These are phyloP conservation scores for Sarocladiaceae sp. DNA, from an alignment of 2,329 filamentous ascomycete species.

Conservation along the genomic window DNA sequence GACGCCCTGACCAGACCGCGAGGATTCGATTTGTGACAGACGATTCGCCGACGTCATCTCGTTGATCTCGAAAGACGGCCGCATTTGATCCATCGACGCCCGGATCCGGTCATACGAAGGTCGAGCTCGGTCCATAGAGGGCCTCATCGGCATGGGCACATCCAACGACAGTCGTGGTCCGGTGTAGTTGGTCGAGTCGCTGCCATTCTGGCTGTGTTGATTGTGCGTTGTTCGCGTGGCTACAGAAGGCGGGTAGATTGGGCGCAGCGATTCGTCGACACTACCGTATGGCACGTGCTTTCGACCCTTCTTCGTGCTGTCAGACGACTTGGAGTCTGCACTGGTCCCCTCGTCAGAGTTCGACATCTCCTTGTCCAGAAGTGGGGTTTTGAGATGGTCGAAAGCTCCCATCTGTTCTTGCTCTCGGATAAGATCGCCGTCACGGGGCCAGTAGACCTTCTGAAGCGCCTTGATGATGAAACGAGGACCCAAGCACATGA, in stretches of 20 bases:
- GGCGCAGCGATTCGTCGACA: conserved; percentile 80
- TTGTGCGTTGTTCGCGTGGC: conserved; percentile 71
- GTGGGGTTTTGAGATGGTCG: conserved; percentile 50
- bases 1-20: conserved; percentile 21
- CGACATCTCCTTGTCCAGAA: conserved; percentile 22
- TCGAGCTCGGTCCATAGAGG: conserved; percentile 61
- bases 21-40: conserved; percentile 76
- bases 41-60: conserved; percentile 90
- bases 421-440: conserved; percentile 93
- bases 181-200: conserved; percentile 89
- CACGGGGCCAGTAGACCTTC: conserved; percentile 88
- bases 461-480: conserved; percentile 83
- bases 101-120: conserved; percentile 86
- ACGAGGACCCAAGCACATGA: conserved; percentile 79
- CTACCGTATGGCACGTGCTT: conserved; percentile 55
- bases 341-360: conserved; percentile 26
- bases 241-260: conserved; percentile 89
- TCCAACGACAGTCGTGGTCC: conserved; percentile 57
- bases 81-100: conserved; percentile 77
- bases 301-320: conserved; percentile 49
- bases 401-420: conserved; percentile 81
- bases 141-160: conserved; percentile 33
- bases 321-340: conserved; percentile 46
- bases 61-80: conserved; percentile 79
- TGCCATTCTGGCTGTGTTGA: conserved; percentile 80